Base-by-base conservation (phyloP, 1,284 basidiomycete genomes). In the Neonothopanus nambi region DNA sequence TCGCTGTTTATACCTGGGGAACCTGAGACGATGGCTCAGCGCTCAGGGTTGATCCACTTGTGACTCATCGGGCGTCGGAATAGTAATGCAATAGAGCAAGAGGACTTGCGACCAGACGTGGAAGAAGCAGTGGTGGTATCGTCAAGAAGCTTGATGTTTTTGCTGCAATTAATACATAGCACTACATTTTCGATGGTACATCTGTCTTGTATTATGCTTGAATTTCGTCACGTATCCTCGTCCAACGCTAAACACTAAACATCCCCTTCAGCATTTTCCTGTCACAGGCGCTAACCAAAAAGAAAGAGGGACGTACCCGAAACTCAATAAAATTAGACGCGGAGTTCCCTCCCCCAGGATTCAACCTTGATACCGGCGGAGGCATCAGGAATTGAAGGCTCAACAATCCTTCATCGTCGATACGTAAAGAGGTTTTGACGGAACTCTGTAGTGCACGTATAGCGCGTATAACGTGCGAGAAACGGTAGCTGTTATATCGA, bases 351-450 rank as follows among this genome's bases (percentile, higher is more conserved):
- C 50, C 52, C 9, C 59, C 61, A 2, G 44, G 9, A 17, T 56
- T 50, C 23, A 63, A 76, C 49, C 70, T 74, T 3, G 76, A 69
- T 54, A 71, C 76, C 0, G 81, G 78, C 3, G 82, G 74, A 0
- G 91, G 88, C 78, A 95, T 91, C 63, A 95, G 77, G 67, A 95
- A 90, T 63, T 97, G 94, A 52, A 96, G 70, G 62, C 87, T 89
- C 17, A 96, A 72, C 46, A 95, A 70, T 0, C 94, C 94, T 48
- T 84, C 81, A 17, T 80, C 75, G 60, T 94, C 89, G 26, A 95
- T 92, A 40, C 93, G 81, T 41, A 97, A 67, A 0, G 91, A 95
- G 2, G 93, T 90, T 67, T 95, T 95, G 26, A 85, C 82, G 0
- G 91, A 93, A 50, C 76, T 84, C 60, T 90, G 84, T 48, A 96